Conservation (phyloP, 2,329 filamentous ascomycete species). For the Westerdykella ornata region DNA sequence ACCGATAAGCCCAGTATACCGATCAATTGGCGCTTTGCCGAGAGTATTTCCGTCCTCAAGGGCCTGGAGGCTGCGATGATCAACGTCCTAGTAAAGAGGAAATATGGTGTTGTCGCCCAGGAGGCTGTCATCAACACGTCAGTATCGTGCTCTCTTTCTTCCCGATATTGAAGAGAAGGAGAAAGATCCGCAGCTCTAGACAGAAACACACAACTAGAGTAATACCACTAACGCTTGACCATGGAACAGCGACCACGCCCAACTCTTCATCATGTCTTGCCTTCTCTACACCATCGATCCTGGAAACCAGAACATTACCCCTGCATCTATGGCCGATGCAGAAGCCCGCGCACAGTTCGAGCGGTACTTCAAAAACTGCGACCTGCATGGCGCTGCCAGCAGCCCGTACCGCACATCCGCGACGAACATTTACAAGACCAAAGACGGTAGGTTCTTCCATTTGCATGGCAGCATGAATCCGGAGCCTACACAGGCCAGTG, state of each 20-base stretch:
- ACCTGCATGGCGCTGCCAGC: constrained; percentile 15
- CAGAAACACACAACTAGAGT: background rate
- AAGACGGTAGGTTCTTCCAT: constrained; percentile 44
- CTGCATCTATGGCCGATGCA: constrained; percentile 7
- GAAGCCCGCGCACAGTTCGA: constrained; percentile 13
- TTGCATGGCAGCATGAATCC: constrained; percentile 46
- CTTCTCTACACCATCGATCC: constrained; percentile 33
- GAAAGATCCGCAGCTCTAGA: no score
- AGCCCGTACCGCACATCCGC: constrained; percentile 27
- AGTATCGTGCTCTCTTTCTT: constrained; percentile 6
- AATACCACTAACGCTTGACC: constrained; percentile 1
- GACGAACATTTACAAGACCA: constrained; percentile 46
- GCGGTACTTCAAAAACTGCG: constrained; percentile 24
- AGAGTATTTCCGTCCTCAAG: constrained; percentile 48
- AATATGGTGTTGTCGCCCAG: constrained; percentile 40
- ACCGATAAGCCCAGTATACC: constrained; percentile 42
- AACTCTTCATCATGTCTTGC: constrained; percentile 41
- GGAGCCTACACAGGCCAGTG: constrained; percentile 36
- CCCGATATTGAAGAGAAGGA: no score
- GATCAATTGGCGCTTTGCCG: constrained; percentile 53
- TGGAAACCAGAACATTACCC: constrained; percentile 21
- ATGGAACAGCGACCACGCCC: constrained; percentile 36
- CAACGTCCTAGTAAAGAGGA: constrained; percentile 41
- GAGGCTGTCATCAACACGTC: constrained; percentile 45
- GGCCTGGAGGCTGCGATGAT: constrained; percentile 45